These are phyloP conservation scores for Periconia macrospinosa DNA, from an alignment of 2,329 filamentous ascomycete genomes.

Conservation along the genomic window DNA sequence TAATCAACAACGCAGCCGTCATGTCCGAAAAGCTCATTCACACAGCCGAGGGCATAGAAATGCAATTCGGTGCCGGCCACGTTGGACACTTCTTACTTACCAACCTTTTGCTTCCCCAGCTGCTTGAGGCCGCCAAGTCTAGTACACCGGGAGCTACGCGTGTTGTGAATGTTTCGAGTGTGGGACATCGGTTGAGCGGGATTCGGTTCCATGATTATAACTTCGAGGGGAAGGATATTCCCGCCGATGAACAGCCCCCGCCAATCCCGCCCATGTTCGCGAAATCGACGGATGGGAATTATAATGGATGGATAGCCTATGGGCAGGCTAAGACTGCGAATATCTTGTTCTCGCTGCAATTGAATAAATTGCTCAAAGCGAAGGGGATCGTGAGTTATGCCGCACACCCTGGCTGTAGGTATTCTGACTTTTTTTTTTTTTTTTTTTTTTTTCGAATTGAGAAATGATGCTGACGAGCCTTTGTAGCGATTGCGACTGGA, in stretches of 20 bases:
- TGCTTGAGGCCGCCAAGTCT: constrained; percentile 38
- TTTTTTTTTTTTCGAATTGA: too few relatives aligned
- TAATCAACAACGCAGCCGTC: constrained; percentile 51
- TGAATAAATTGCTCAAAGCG: constrained; percentile 19
- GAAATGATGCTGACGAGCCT: too few relatives aligned
- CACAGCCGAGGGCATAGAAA: constrained; percentile 51
- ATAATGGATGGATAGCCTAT: constrained; percentile 33
- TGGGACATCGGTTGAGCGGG: constrained; percentile 30
- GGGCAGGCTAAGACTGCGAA: constrained; percentile 37
- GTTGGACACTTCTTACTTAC: constrained; percentile 52
- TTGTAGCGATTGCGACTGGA: constrained; percentile 33
- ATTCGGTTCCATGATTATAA: constrained; percentile 50
- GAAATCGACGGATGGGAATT: constrained; percentile 16
- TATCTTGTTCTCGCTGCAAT: constrained; percentile 29
- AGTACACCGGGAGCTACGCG: constrained; percentile 28
- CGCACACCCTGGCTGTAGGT: constrained; percentile 38
- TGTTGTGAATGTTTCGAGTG: constrained; percentile 33
- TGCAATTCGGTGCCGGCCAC: constrained; percentile 53
- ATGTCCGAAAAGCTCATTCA: constrained; percentile 29
- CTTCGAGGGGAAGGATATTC: constrained; percentile 35
- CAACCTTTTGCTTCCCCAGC: constrained; percentile 45
- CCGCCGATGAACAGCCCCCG: constrained; percentile 25
- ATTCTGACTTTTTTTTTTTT: background rate
- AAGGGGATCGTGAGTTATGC: constrained; percentile 33
- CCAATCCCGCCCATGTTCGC: constrained; percentile 22